Evolutionary conservation across 2,329 filamentous ascomycete genomes (phyloP).

Genomic region (Hypoxylon sp.): DNA sequence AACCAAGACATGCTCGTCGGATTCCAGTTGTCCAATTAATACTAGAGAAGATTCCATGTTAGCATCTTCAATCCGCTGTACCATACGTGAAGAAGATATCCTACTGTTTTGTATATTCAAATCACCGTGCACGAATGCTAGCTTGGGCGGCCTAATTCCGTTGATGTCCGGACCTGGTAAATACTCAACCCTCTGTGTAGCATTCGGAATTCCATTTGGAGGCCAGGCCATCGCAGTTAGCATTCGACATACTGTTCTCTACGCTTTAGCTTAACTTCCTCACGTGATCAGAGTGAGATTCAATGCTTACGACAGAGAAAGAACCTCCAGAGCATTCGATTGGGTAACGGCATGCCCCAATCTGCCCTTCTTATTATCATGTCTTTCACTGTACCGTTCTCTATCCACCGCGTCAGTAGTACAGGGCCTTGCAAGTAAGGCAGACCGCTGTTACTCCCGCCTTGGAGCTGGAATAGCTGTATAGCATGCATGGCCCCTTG

Average conservation of each 20-base stretch:
- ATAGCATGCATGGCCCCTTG: slow-evolving; percentile 31
- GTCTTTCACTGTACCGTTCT: slow-evolving; percentile 27
- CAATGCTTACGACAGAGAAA: slow-evolving; percentile 34
- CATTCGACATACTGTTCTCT: slow-evolving; percentile 32
- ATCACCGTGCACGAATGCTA: slow-evolving; percentile 31
- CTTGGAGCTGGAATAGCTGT: slow-evolving; percentile 19
- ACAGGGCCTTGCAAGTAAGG: slow-evolving; percentile 14
- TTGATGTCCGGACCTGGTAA: slow-evolving; percentile 9
- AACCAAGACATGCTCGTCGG: slow-evolving; percentile 20
- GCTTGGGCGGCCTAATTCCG: slow-evolving; percentile 21
- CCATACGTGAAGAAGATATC: not conserved
- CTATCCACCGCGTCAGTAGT: slow-evolving; percentile 36
- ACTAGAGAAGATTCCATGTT: slow-evolving; percentile 20
- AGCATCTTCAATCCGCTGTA: not conserved
- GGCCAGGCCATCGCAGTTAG: slow-evolving; percentile 36
- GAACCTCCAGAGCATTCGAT: slow-evolving; percentile 37
- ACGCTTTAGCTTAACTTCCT: not conserved
- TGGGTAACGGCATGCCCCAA: slow-evolving; percentile 30
- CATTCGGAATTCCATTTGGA: not conserved
- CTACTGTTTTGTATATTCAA: slow-evolving; percentile 35
- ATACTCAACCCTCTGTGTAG: not conserved
- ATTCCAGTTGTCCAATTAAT: slow-evolving; percentile 34
- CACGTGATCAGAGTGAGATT: not conserved
- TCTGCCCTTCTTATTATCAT: slow-evolving; percentile 22
- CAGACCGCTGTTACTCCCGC: not conserved